Evolutionary conservation across 2,329 filamentous ascomycete species (phyloP), one percentile per base, ranked within the genome.

Genomic region (Nannizziopsis barbatae): DNA sequence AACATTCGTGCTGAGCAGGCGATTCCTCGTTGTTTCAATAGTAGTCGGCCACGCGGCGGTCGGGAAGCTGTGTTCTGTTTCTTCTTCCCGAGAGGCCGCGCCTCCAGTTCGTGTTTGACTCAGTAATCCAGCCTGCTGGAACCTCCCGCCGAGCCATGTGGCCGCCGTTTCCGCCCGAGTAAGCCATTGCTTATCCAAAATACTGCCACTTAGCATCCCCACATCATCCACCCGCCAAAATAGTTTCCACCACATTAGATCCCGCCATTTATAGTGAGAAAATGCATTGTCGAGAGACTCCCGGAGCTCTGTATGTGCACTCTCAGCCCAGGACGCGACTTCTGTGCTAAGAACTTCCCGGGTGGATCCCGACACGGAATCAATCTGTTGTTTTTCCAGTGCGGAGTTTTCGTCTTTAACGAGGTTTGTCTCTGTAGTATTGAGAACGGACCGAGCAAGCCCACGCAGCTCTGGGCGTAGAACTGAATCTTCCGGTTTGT

Each of bases 171-270:
- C 89, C 0, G 89, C 83, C 2, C 76, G 76, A 0, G 81, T 77
- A 2, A 98, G 75, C 71, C 93, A 96, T 5, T 77, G 75, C 54
- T 81, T 80, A 51, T 78, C 76, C 2, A 95, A 71, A 52, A 95
- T 83, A 56, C 92, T 84, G 1, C 80, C 79, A 2, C 84, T 81
- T 47, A 95, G 80, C 75, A 90, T 84, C 2, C 80, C 79, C 9
- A 95, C 86, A 58, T 95, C 90, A 61, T 96, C 90, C 18, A 92
- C 88, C 15, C 87, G 80, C 88, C 88, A 95, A 62, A 95, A 88
- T 0, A 96, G 75, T 63, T 94, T 94, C 84, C 87, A 95, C 89
- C 90, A 96, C 12, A 81, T 76, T 3, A 95, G 72, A 53, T 84
- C 83, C 20, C 79, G 77, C 90, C 90, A 95, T 35, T 80, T 74